Conservation (phyloP, 202 grass and related monocot genomes). For the Cymbopogon flexuosus region DNA sequence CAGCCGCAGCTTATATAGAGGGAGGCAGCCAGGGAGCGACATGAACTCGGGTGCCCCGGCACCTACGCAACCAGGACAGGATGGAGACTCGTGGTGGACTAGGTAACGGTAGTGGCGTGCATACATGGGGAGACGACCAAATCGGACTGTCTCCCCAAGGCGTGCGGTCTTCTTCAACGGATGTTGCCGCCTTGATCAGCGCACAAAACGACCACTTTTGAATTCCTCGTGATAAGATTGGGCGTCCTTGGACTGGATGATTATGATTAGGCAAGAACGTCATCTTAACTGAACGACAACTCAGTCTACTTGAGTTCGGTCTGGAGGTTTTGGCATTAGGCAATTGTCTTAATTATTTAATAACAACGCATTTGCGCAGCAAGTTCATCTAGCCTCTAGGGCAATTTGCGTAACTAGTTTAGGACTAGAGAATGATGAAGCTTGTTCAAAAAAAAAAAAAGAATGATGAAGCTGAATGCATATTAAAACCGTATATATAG, state of each 20-base stretch:
- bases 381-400: neutral
- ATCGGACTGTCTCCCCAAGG: neutral
- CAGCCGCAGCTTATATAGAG: slow-evolving; percentile 22
- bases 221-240: neutral
- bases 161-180: neutral
- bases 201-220: neutral
- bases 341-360: neutral
- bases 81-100: too few species aligned
- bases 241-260: neutral
- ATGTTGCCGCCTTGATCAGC: neutral
- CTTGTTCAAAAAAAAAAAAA: too few species aligned
- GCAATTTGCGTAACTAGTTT: too few species aligned
- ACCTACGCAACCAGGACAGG: too few species aligned
- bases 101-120: too few species aligned
- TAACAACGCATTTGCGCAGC: neutral
- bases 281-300: neutral
- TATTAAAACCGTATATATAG: too few species aligned
- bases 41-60: neutral
- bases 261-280: neutral
- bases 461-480: too few species aligned
- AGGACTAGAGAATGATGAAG: too few species aligned
- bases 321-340: neutral
- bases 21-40: neutral
- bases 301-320: neutral
- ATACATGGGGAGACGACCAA: too few species aligned